Evolutionary conservation across 148 eudicot genomes (phyloP).

Genomic region (Fagopyrum esculentum): DNA sequence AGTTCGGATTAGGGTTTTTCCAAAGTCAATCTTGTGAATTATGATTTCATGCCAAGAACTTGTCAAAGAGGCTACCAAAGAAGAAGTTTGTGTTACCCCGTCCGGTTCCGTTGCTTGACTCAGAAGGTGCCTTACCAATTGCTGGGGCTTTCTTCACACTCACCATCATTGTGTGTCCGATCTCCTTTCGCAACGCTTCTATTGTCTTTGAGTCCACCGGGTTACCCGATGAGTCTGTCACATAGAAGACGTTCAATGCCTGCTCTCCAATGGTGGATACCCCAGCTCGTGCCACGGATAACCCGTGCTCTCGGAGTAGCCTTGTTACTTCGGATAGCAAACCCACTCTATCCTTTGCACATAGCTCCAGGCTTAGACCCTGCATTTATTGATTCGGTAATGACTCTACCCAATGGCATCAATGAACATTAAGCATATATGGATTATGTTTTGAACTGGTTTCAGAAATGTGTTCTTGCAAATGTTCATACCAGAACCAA

Average conservation of each 20-base stretch:
- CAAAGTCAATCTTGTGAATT: neutral
- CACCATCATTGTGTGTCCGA: conserved; percentile 64
- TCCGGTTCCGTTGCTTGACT: conserved; percentile 24
- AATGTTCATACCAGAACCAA: neutral
- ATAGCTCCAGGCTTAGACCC: conserved; percentile 57
- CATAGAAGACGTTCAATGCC: conserved; percentile 49
- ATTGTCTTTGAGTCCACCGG: conserved; percentile 40
- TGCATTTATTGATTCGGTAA: conserved; percentile 16
- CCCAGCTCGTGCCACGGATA: conserved; percentile 43
- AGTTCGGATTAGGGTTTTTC: neutral
- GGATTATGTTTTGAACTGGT: neutral
- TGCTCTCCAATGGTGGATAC: conserved; percentile 39
- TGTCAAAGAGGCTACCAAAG: conserved; percentile 39
- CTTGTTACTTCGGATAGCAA: conserved; percentile 55
- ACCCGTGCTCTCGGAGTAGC: conserved; percentile 49
- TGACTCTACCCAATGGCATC: neutral
- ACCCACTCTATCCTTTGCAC: conserved; percentile 42
- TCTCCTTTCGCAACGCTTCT: conserved; percentile 53
- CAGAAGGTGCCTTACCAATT: conserved; percentile 23
- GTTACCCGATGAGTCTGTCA: conserved; percentile 41
- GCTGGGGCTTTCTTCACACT: conserved; percentile 62
- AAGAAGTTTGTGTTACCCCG: conserved; percentile 68
- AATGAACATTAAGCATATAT: too few relatives aligned
- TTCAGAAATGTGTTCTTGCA: neutral
- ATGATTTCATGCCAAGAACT: conserved; percentile 21